These are phyloP conservation scores for Botrytis hyacinthi DNA, from an alignment of 2,329 filamentous ascomycete species.

Conservation along the genomic window DNA sequence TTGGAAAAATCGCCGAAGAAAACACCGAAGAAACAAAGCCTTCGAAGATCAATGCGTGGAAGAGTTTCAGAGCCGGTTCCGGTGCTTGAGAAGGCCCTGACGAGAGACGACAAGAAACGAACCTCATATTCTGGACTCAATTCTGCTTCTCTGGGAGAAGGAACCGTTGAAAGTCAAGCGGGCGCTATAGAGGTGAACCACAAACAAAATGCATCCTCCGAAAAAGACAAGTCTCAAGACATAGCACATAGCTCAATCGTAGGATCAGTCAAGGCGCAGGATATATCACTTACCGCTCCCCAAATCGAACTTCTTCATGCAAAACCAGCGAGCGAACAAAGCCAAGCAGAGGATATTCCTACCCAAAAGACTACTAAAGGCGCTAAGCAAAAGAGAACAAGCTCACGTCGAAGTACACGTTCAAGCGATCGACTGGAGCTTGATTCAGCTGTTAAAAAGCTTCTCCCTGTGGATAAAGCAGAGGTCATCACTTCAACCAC, in stretches of 20 bases:
- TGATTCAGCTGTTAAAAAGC: neutral
- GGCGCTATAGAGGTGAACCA: neutral
- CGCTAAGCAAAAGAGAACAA: conserved; percentile 10
- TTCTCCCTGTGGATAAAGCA: neutral
- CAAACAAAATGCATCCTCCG: neutral
- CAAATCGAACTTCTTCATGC: neutral
- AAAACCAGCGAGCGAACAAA: neutral
- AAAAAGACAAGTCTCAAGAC: neutral
- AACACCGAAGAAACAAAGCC: conserved; percentile 6
- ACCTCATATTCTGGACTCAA: neutral
- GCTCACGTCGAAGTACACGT: conserved; percentile 11
- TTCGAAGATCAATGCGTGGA: conserved; percentile 18
- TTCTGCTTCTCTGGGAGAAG: neutral
- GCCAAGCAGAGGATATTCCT: neutral
- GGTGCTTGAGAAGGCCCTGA: neutral
- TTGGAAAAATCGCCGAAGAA: neutral
- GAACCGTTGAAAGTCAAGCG: neutral
- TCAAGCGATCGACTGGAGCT: conserved; percentile 7
- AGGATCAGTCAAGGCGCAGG: neutral
- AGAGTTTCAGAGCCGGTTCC: conserved; percentile 5
- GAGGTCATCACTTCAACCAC: neutral
- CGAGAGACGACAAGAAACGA: neutral
- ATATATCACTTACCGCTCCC: neutral
- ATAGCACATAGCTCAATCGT: neutral
- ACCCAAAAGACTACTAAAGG: neutral